Base-by-base conservation (phyloP, 129 eudicot genomes). In the Chrysanthemum seticuspe region DNA sequence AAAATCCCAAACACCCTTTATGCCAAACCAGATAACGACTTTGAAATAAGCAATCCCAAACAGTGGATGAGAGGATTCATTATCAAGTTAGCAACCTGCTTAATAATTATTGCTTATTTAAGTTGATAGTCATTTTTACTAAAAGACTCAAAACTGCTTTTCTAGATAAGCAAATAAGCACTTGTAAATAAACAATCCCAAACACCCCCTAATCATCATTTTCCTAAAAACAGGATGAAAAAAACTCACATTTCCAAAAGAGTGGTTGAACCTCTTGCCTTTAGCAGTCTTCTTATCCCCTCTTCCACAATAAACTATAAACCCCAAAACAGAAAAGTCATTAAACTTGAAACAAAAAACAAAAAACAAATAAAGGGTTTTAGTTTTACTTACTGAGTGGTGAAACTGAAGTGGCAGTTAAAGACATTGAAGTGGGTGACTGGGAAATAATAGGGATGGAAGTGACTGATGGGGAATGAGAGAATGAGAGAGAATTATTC, bases 211-310 rank as follows among this genome's bases (percentile, higher is more conserved):
- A 5, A 7, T 5, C n/a, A 53, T 13, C 4, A 55, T 13, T 25
- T 25, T 25, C 59, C n/a, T n/a, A 14, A 54, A 54, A 54, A 2
- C 15, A 54, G 15, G 6, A 54, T n/a, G n/a, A 47, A n/a, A 36
- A 45, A 67, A 21, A 67, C 98, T 78, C 65, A 92, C 98, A 84
- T 92, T 93, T 71, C 98, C 98, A 29, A 68, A 93, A 13, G 98
- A 93, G 78, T 87, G 98, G 72, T 77, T 87, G 80, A 89, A 89
- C 9, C 98, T 95, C 71, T 93, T 93, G 63, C 98, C 98, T 77
- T 70, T 87, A 44, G 95, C 96, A 49, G 98, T 93, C 82, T 89
- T 93, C 89, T 83, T 87, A 74, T 93, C 98, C 0, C 96, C 96
- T 87, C 96, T 84, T 63, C 98, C 98, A 57, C 92, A 93, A 21